phyloP scores from a whole-genome alignment of 768 basidiomycete genomes.

The Pleurotus sapidus region DNA sequence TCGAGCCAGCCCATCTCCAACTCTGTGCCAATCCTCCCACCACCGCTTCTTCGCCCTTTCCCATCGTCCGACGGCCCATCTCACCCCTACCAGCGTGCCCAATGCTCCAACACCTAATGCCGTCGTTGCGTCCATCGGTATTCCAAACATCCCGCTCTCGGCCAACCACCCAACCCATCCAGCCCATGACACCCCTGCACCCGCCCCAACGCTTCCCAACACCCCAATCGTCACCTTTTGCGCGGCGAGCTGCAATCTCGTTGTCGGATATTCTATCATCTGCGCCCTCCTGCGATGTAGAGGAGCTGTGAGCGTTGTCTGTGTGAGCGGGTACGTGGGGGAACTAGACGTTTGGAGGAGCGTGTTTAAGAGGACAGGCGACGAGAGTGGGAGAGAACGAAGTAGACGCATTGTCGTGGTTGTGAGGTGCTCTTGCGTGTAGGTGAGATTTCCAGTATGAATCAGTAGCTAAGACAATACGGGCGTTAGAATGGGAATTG shows the following conservation, averaged over 20 bases:
- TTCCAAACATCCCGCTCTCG: conserved; percentile 32
- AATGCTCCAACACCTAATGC: conserved; percentile 60
- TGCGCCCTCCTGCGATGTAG: conserved; percentile 50
- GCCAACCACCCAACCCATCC: conserved; percentile 54
- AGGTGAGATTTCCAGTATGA: conserved; percentile 57
- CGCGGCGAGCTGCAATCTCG: conserved; percentile 59
- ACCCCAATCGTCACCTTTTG: conserved; percentile 55
- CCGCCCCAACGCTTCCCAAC: conserved; percentile 43
- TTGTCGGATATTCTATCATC: conserved; percentile 52
- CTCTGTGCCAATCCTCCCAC: conserved; percentile 64
- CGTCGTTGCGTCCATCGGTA: conserved; percentile 49
- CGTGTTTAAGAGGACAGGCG: conserved; percentile 56
- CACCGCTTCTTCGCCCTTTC: conserved; percentile 64
- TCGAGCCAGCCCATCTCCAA: conserved; percentile 59
- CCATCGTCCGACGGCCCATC: conserved; percentile 69
- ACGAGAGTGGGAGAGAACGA: conserved; percentile 39
- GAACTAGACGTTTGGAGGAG: conserved; percentile 51
- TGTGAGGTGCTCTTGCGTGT: conserved; percentile 41
- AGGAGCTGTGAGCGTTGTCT: conserved; percentile 46
- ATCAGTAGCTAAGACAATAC: conserved; percentile 48
- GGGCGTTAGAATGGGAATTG: not conserved
- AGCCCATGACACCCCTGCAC: conserved; percentile 56
- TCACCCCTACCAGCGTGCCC: conserved; percentile 41
- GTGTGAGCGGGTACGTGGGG: conserved; percentile 41
- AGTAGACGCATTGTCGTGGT: conserved; percentile 38